A percentile compares a stretch with the other conserved stretches of the same genome.
phyloP scores from a whole-genome alignment of 495 filamentous ascomycete genomes.

The Penicillium parvum region DNA sequence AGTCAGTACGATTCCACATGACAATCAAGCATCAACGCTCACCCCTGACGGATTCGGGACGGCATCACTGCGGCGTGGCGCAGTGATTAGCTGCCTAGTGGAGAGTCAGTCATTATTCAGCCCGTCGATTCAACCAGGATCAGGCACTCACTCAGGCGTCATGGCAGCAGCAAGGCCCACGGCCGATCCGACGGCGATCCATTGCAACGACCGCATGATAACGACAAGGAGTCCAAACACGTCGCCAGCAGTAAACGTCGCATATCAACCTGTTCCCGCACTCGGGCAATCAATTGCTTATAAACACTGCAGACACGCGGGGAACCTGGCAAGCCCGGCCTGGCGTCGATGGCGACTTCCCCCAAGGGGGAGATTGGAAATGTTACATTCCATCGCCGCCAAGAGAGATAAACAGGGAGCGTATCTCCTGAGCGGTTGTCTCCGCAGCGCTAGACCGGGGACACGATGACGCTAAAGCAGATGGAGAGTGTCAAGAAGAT shows the following conservation, averaged over 20 bases:
- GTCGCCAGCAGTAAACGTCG: slow-evolving; percentile 2
- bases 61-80: slow-evolving; percentile 33
- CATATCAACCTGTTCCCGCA: background rate
- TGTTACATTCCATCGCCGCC: slow-evolving; percentile 24
- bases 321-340: background rate
- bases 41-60: slow-evolving; percentile 38
- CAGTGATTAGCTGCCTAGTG: slow-evolving; percentile 29
- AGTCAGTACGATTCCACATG: background rate
- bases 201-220: slow-evolving; percentile 16
- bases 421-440: slow-evolving; percentile 1
- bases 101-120: background rate
- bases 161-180: slow-evolving; percentile 13
- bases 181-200: slow-evolving; percentile 14
- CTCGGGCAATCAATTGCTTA: slow-evolving; percentile 1
- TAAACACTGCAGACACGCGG: slow-evolving; percentile 1
- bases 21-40: slow-evolving; percentile 7
- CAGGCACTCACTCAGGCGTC: slow-evolving; percentile 15
- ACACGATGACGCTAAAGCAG: background rate
- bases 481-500: slow-evolving; percentile 1
- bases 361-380: slow-evolving; percentile 17
- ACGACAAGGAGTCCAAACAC: slow-evolving; percentile 5
- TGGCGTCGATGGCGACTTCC: slow-evolving; percentile 13
- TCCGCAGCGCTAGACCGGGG: background rate
- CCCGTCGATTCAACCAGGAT: background rate
- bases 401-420: slow-evolving; percentile 18